Evolutionary conservation across 345 rosid genomes (phyloP), one percentile per base, ranked within the genome.

Genomic region (Eucalyptus erythrocorys): DNA sequence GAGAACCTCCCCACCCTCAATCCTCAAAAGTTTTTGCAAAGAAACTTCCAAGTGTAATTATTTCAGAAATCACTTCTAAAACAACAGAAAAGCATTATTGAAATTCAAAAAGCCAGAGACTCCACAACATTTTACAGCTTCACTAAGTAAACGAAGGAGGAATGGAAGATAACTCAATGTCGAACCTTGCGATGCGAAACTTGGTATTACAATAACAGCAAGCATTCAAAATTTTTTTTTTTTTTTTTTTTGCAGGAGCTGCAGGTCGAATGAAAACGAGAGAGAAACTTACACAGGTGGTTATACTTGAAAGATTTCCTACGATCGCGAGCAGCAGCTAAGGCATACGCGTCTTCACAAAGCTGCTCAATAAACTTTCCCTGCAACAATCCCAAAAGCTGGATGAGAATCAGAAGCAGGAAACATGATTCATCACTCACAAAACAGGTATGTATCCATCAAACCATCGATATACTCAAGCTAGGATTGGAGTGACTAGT

Each of bases 241-340:
- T 4, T 64, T 30, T 27, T 14, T 68, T 10, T 40, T 37, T 76
- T 21, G 15, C 84, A 40, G 47, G 47, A 76, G 84, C 2, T 40
- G 30, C 12, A 40, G 47, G 40, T 86, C 10, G 1, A 86, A 86
- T 40, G 17, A 21, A 51, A 59, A 21, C 14, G 4, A 13, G 22
- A 86, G 43, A 34, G 17, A 24, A 86, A 81, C 68, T 81, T 92
- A 96, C 99, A 93, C 3, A 96, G 92, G 88, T 97, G 97, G 87
- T 95, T 93, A 94, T 96, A 97, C 86, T 91, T 92, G 89, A 96
- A 93, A 71, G 93, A 90, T 85, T 94, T 95, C 94, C 93, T 96
- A 47, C 91, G 88, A 88, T 95, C 96, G 47, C 90, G 88, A 48
- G 94, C 92, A 4, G 92, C 91, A 85, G 88, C 89, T 30, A 90